Evolutionary conservation across 768 basidiomycete species (phyloP), one percentile per base, ranked within the genome.

Genomic region (Termitomyces sp.): DNA sequence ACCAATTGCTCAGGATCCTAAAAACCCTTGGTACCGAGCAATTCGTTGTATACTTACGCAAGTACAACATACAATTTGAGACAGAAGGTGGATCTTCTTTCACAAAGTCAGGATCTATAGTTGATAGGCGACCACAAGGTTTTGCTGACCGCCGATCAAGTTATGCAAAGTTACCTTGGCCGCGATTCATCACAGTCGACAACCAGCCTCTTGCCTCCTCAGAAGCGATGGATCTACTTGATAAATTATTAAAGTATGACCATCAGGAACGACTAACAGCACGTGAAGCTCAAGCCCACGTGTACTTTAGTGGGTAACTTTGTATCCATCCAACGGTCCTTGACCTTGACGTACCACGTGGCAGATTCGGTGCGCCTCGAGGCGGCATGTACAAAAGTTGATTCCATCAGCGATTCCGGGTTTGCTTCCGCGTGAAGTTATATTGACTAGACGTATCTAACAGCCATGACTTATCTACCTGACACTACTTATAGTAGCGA

Each of bases 1-100:
- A 89, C 65, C 87, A 88, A 66, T 71, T 89, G 50, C 80, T 87
- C 57, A 86, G 81, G 69, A 88, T 89, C 52, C 72, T 85, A 64
- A 84, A 82, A 66, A 81, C 84, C 13, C 75, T 89, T 51, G 87
- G 87, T 8, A 88, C 87, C 0, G 86, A 86, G 58, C 77, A 78
- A 64, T 80, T 88, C 13, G 85, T 85, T 65, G 65, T 70, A 15
- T 88, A 87, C 67, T 68, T 85, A 64, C 77, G 78, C 64, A 73
- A 73, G 60, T 86, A 87, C 65, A 76, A 81, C 58, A 86, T 89
- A 64, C 84, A 85, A 55, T 82, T 88, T 60, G 84, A 85, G 65
- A 78, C 82, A 16, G 80, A 85, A 58, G 73, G 79, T 59, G 85
- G 86, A 57, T 73, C 72, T 46, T 77, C 87, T 47, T 74, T 88